These are phyloP conservation scores for Trametes pubescens DNA, from an alignment of 1,284 basidiomycete genomes.

Conservation along the genomic window DNA sequence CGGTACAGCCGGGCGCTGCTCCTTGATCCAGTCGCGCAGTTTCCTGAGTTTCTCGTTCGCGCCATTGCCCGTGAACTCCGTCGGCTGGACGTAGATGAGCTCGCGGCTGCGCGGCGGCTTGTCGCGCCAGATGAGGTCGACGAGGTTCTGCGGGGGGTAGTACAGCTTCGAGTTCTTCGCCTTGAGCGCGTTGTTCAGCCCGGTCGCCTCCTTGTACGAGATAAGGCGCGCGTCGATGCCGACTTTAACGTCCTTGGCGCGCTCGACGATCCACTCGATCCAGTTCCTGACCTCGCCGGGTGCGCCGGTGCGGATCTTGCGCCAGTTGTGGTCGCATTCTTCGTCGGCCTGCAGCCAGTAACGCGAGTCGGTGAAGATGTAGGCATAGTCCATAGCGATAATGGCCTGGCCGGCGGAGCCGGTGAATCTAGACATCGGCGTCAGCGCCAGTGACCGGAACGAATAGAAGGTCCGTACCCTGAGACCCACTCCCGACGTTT, in stretches of 20 bases:
- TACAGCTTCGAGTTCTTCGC: conserved; percentile 66
- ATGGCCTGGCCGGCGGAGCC: conserved; percentile 89
- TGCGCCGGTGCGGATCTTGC: conserved; percentile 72
- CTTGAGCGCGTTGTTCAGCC: conserved; percentile 64
- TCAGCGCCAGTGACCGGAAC: conserved; percentile 1
- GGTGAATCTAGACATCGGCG: conserved; percentile 68
- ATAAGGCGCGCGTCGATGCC: conserved; percentile 93
- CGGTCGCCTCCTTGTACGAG: conserved; percentile 74
- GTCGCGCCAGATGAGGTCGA: conserved; percentile 86
- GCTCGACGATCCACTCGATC: conserved; percentile 78
- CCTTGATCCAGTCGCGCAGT: conserved; percentile 68
- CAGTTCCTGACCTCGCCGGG: conserved; percentile 71
- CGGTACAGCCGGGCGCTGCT: conserved; percentile 65
- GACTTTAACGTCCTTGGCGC: conserved; percentile 65
- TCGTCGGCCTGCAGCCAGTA: conserved; percentile 89
- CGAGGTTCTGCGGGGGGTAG: conserved; percentile 81
- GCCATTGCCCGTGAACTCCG: conserved; percentile 75
- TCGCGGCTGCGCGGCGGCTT: conserved; percentile 75
- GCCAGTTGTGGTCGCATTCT: conserved; percentile 84
- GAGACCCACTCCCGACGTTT: conserved; percentile 87
- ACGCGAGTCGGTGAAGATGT: conserved; percentile 87
- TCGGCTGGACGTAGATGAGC: conserved; percentile 78
- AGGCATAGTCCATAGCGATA: conserved; percentile 69
- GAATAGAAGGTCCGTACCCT: conserved; percentile 58
- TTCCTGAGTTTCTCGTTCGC: conserved; percentile 64